A percentile compares a stretch with the other conserved stretches of the same genome.
These are phyloP conservation scores for Leccinum boreale DNA, from an alignment of 768 basidiomycete species.

Conservation along the genomic window DNA sequence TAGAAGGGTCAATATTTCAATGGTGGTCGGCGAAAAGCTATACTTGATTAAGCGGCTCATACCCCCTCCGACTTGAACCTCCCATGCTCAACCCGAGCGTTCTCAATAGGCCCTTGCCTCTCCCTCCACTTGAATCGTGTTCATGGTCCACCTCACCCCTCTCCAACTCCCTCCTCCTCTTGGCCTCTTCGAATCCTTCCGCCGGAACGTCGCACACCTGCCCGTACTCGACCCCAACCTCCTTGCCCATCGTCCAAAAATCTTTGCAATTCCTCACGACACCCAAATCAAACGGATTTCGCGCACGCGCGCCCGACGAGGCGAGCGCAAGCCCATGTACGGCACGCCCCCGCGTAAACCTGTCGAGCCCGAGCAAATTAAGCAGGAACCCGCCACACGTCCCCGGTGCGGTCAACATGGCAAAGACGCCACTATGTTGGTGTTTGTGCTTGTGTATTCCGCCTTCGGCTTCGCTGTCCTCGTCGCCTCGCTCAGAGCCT, in stretches of 20 bases:
- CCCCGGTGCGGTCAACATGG: conserved; percentile 32
- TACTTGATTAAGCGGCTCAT: conserved; percentile 32
- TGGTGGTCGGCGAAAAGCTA: conserved; percentile 2
- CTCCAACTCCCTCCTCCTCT: conserved; percentile 55
- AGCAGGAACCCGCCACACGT: conserved; percentile 63
- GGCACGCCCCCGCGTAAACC: conserved; percentile 89
- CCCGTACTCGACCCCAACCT: conserved; percentile 90
- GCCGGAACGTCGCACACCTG: conserved; percentile 82
- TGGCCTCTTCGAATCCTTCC: conserved; percentile 81
- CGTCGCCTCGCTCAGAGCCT: conserved; percentile 47
- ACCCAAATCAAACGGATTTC: conserved; percentile 92
- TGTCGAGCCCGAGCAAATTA: conserved; percentile 88
- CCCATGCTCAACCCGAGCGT: conserved; percentile 37
- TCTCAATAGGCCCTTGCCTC: conserved; percentile 37
- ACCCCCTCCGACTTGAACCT: conserved; percentile 33
- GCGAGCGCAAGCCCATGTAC: conserved; percentile 81
- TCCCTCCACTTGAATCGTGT: conserved; percentile 43
- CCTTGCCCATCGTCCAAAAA: conserved; percentile 87
- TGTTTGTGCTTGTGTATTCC: conserved; percentile 45
- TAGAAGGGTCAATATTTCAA: background rate
- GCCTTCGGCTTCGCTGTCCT: conserved; percentile 35
- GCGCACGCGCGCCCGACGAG: conserved; percentile 48
- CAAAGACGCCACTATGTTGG: conserved; percentile 36
- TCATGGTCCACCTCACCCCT: conserved; percentile 36
- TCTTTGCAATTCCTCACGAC: conserved; percentile 78